Conservation (phyloP, 2,329 filamentous ascomycete genomes). For the Diplodia corticola region DNA sequence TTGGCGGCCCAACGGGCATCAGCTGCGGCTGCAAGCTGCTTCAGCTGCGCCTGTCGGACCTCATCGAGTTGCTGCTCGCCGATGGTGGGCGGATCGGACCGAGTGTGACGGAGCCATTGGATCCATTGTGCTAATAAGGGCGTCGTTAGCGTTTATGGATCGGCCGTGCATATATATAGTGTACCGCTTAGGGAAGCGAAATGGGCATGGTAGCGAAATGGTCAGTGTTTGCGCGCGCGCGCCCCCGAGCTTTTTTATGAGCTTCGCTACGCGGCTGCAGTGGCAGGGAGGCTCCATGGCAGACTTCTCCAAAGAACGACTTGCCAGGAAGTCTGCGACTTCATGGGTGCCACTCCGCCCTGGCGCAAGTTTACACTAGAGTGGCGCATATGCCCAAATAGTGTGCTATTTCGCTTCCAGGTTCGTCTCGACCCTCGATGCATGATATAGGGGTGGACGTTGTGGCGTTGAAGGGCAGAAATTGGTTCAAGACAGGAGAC, state of each 20-base stretch:
- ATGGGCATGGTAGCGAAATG: conserved; percentile 1
- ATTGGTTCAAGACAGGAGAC: neutral
- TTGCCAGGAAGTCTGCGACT: neutral
- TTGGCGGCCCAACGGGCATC: conserved; percentile 63
- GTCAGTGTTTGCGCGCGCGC: neutral
- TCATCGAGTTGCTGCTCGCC: conserved; percentile 61
- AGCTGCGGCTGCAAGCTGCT: conserved; percentile 59
- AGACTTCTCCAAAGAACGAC: neutral
- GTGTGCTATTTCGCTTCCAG: conserved; percentile 25
- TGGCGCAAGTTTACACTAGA: neutral
- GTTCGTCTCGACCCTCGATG: neutral
- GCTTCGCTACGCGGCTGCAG: neutral
- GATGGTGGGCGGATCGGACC: conserved; percentile 56
- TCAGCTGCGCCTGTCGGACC: conserved; percentile 58
- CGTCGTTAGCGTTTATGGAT: neutral
- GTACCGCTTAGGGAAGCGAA: conserved; percentile 9
- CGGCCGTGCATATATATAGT: neutral
- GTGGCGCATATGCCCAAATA: conserved; percentile 17
- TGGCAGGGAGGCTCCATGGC: neutral
- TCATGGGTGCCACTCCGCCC: neutral
- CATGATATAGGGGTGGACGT: conserved; percentile 20
- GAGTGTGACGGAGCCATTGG: conserved; percentile 66
- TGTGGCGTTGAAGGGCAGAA: neutral
- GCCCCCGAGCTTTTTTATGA: neutral
- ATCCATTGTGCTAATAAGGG: conserved; percentile 60